Base-by-base conservation (phyloP, 371 early-diverging fungal genomes). In the Dichotomocladium elegans region DNA sequence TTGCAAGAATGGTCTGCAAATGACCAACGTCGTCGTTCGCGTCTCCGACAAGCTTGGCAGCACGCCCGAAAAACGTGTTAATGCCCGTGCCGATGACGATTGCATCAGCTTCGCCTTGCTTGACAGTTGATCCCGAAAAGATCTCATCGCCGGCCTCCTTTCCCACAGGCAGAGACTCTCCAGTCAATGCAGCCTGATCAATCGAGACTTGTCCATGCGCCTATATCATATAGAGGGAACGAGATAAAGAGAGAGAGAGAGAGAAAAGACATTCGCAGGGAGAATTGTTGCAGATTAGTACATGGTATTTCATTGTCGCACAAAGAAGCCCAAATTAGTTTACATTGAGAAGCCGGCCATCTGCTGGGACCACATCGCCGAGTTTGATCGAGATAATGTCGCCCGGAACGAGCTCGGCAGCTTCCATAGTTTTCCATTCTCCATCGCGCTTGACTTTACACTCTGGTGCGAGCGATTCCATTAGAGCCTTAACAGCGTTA, bases 71-170 rank as follows among this genome's bases (percentile, higher is more conserved):
- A 73, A 90, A 91, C 15, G 95, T 95, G 65, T 86, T 83, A 46
- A 78, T 47, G 26, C 94, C 94, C 42, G 93, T 94, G 51, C 80
- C 82, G 34, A 91, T 89, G 55, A 94, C 90, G 26, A 94, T 79
- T 41, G 92, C 94, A 64, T 80, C 80, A 41, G 90, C 92, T 71
- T 93, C 91, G 54, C 95, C 95, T 71, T 93, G 93, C 77, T 93
- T 92, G 52, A 94, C 92, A 19, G 93, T 91, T 4, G 87, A 82
- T 41, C 80, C 80, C 47, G 92, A 92, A 61, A 83, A 83, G 51
- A 89, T 73, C 64, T 86, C 83, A 49, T 87, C 83, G 49, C 80
- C 81, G 41, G 72, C 66, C 43, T 83, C 83, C 65, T 92, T 92
- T 58, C 67, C 74, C 0, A 90, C 84, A 15, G 88, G 82, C 24